Evolutionary conservation across 2,329 filamentous ascomycete species (phyloP), one percentile per base, ranked within the genome.

Genomic region (Ambrosiella xylebori): DNA sequence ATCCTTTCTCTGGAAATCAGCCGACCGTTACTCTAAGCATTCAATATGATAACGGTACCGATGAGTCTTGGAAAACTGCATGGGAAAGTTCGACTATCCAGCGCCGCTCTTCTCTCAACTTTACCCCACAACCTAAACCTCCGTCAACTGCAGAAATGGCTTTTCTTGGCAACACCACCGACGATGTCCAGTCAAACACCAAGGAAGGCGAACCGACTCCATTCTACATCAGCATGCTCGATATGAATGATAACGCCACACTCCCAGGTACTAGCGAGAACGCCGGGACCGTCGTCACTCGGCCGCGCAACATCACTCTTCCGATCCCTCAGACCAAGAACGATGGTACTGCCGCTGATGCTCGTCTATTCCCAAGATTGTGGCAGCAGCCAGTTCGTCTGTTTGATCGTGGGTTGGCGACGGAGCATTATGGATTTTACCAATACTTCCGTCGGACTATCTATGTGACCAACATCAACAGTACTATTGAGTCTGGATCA

Each of bases 341-440:
- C 53, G 83, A 95, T 65, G 87, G 88, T 50, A 85, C 83, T 1
- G 85, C 87, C 0, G 81, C 81, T 1, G 73, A 85, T 0, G 86
- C 87, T 2, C 78, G 78, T 8, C 73, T 96, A 62, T 79, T 93
- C 51, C 86, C 89, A 0, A 74, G 78, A 7, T 79, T 85, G 0
- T 71, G 75, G 0, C 80, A 84, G 61, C 93, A 97, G 65, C 91
- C 88, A 0, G 74, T 97, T 11, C 81, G 86, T 1, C 78, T 97
- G 0, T 97, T 84, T 68, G 88, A 97, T 68, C 85, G 89, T 17
- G 89, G 86, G 15, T 74, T 86, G 36, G 72, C 78, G 1, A 84
- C 84, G 0, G 91, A 97, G 68, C 88, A 95, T 70, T 96, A 94
- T 69, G 88, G 88, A 1, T 96, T 96, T 71, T 96, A 95, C 71